phyloP scores from a whole-genome alignment of 331 rosid genomes.

The Quercus lobata region DNA sequence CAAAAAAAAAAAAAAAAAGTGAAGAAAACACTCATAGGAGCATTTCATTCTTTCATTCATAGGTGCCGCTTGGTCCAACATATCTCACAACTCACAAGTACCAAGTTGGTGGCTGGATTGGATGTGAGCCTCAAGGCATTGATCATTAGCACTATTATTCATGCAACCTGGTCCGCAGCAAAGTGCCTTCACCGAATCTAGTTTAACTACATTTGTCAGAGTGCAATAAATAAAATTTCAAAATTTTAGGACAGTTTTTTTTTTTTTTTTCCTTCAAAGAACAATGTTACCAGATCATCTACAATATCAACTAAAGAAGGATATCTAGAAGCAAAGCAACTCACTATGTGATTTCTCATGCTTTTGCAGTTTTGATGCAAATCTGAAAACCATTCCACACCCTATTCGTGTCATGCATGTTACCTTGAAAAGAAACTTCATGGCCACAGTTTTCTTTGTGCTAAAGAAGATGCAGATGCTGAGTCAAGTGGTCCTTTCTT shows the following conservation, averaged over 20 bases:
- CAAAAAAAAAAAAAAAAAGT: not conserved
- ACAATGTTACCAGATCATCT: not conserved
- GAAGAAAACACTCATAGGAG: conserved; percentile 42
- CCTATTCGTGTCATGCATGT: conserved; percentile 52
- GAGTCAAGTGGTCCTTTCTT: conserved; percentile 90
- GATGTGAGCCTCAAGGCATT: conserved; percentile 63
- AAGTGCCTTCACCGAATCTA: conserved; percentile 56
- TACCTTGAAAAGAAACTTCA: conserved; percentile 46
- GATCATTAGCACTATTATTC: conserved; percentile 54
- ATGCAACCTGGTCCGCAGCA: conserved; percentile 69
- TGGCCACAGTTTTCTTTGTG: conserved; percentile 60
- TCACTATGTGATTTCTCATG: conserved; percentile 76
- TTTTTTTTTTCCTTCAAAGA: not conserved
- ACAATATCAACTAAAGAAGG: not conserved
- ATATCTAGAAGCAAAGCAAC: not conserved
- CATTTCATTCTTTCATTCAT: conserved; percentile 34
- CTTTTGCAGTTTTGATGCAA: conserved; percentile 52
- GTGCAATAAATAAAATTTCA: not conserved
- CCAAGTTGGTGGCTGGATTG: conserved; percentile 56
- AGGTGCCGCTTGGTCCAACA: conserved; percentile 68
- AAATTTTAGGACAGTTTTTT: not conserved
- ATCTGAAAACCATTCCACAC: conserved; percentile 69
- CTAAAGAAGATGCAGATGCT: conserved; percentile 69
- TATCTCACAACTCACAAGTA: conserved; percentile 55
- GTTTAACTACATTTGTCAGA: conserved; percentile 47